These are phyloP conservation scores for Sarocladiaceae sp. DNA, from an alignment of 2,329 filamentous ascomycete genomes.

Conservation along the genomic window DNA sequence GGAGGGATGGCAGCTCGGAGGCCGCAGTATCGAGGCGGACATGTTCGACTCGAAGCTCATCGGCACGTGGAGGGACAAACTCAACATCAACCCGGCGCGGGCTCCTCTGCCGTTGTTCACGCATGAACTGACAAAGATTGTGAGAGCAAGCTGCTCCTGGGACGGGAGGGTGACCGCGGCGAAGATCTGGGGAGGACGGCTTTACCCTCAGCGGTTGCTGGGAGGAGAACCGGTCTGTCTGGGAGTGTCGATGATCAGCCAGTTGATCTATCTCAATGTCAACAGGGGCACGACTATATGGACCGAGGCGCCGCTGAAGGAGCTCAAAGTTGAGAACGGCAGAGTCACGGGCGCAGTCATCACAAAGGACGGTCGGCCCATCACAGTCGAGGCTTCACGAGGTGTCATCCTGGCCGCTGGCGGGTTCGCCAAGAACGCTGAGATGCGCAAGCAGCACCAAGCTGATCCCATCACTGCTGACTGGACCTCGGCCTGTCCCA, in stretches of 20 bases:
- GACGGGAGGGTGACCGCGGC: slow-evolving; percentile 11
- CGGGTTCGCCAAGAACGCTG: slow-evolving; percentile 26
- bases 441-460: slow-evolving; percentile 22
- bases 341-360: slow-evolving; percentile 18
- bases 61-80: slow-evolving; percentile 17
- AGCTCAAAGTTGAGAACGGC: slow-evolving; percentile 14
- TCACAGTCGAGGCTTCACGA: slow-evolving; percentile 17
- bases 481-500: slow-evolving; percentile 20
- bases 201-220: slow-evolving; percentile 8
- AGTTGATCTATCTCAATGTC: slow-evolving; percentile 17
- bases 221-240: slow-evolving; percentile 11
- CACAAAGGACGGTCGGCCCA: slow-evolving; percentile 16
- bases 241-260: slow-evolving; percentile 18
- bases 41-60: slow-evolving; percentile 21
- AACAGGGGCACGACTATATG: slow-evolving; percentile 9
- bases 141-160: slow-evolving; percentile 10
- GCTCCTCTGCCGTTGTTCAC: slow-evolving; percentile 11
- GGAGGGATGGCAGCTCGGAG: slow-evolving; percentile 16
- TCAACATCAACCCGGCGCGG: slow-evolving; percentile 5
- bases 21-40: slow-evolving; percentile 21
- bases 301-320: slow-evolving; percentile 13
- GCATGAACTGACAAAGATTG: slow-evolving; percentile 11
- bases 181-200: slow-evolving; percentile 11
- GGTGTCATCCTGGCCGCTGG: slow-evolving; percentile 28
- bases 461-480: slow-evolving; percentile 14